phyloP scores from a whole-genome alignment of 192 early-diverging fungal species.

The Helicostylum pulchrum region DNA sequence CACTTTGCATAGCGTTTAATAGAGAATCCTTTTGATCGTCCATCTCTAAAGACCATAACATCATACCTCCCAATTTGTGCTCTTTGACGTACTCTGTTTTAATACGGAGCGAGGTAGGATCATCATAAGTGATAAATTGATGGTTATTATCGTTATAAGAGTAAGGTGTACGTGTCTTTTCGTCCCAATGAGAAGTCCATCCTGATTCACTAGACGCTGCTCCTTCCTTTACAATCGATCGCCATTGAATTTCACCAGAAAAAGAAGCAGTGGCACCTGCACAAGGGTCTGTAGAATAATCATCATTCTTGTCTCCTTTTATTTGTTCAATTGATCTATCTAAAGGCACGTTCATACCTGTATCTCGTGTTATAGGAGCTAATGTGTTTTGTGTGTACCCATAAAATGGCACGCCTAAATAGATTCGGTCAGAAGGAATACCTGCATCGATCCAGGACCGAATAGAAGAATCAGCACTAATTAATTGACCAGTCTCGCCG shows the following conservation, averaged over 20 bases:
- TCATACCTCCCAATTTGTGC: conserved; percentile 53
- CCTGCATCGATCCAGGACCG: conserved; percentile 31
- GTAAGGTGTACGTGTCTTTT: conserved; percentile 62
- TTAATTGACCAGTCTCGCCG: neutral
- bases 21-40: conserved; percentile 2
- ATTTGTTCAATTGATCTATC: conserved; percentile 16
- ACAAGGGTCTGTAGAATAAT: conserved; percentile 23
- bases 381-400: conserved; percentile 22
- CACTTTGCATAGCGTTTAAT: conserved; percentile 7
- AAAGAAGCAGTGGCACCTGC: conserved; percentile 16
- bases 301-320: conserved; percentile 34
- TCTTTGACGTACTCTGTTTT: conserved; percentile 57
- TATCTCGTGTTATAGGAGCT: neutral
- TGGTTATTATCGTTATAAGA: conserved; percentile 56
- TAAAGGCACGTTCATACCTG: neutral
- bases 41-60: conserved; percentile 58
- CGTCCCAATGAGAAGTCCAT: conserved; percentile 68
- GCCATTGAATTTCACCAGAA: conserved; percentile 34
- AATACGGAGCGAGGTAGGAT: conserved; percentile 43
- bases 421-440: conserved; percentile 28
- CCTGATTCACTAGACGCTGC: conserved; percentile 21
- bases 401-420: conserved; percentile 45
- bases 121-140: conserved; percentile 74
- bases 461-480: conserved; percentile 17
- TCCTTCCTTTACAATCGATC: conserved; percentile 13